phyloP scores from a whole-genome alignment of 768 basidiomycete species.

The Stropharia rugosoannulata region DNA sequence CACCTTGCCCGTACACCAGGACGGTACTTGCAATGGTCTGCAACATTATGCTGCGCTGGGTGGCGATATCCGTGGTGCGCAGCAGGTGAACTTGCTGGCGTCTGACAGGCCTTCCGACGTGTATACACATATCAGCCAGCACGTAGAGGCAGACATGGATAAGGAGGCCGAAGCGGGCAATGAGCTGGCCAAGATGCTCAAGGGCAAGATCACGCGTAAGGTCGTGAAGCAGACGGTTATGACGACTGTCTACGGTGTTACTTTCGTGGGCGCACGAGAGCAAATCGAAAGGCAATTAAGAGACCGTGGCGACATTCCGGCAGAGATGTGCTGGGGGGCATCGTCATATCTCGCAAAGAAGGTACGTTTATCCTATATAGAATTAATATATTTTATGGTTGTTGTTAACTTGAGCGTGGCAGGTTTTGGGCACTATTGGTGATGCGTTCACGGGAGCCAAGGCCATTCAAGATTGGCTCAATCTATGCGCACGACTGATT shows the following conservation, averaged over 20 bases:
- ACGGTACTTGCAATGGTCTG: slow-evolving; percentile 97
- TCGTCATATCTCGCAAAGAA: slow-evolving; percentile 81
- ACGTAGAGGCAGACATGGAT: slow-evolving; percentile 71
- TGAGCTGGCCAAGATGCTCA: slow-evolving; percentile 56
- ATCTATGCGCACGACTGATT: slow-evolving; percentile 78
- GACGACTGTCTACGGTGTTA: slow-evolving; percentile 99
- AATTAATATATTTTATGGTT: not conserved
- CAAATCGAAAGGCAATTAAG: slow-evolving; percentile 91
- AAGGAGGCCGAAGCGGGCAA: slow-evolving; percentile 54
- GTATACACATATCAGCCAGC: slow-evolving; percentile 86
- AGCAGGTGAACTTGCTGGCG: slow-evolving; percentile 87
- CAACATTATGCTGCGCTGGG: slow-evolving; percentile 99
- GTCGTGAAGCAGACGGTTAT: slow-evolving; percentile 99
- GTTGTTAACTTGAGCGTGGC: not conserved
- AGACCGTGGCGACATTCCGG: slow-evolving; percentile 68
- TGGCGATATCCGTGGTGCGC: slow-evolving; percentile 84
- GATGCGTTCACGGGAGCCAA: slow-evolving; percentile 94
- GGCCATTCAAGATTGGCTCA: slow-evolving; percentile 90
- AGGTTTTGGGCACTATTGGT: slow-evolving; percentile 81
- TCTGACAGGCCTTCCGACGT: slow-evolving; percentile 91
- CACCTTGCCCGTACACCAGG: slow-evolving; percentile 90
- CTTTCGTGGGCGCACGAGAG: slow-evolving; percentile 89
- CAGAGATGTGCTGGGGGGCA: slow-evolving; percentile 71
- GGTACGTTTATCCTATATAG: slow-evolving; percentile 33
- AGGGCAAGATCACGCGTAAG: slow-evolving; percentile 84